Conservation (phyloP, 768 basidiomycete species). For the Kwoniella heveanensis region DNA sequence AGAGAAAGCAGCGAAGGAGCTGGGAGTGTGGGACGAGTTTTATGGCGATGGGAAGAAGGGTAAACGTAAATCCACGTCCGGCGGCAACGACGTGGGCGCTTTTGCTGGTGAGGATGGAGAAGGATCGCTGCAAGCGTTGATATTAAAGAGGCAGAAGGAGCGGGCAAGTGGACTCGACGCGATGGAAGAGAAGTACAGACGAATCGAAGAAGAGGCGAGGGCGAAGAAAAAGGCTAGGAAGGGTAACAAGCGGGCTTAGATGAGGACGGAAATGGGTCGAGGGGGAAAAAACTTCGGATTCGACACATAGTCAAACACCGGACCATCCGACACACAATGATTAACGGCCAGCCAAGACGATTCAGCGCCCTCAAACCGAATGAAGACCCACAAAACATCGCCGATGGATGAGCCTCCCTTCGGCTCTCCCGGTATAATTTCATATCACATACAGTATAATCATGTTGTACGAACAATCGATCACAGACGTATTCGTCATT, state of each 20-base stretch:
- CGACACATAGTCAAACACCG: no score
- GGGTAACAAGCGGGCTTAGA: conserved; percentile 59
- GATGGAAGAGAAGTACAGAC: conserved; percentile 56
- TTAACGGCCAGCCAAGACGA: no score
- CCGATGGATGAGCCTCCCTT: no score
- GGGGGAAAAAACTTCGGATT: no score
- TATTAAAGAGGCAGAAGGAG: conserved; percentile 70
- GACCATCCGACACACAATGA: no score
- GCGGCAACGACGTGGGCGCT: conserved; percentile 78
- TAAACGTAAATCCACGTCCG: conserved; percentile 61
- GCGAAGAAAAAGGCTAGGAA: conserved; percentile 54
- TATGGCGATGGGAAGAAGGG: conserved; percentile 76
- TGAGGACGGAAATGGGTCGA: no score
- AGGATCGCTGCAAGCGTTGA: conserved; percentile 71
- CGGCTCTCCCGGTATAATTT: no score
- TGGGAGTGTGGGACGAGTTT: conserved; percentile 82
- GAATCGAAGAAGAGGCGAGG: conserved; percentile 48
- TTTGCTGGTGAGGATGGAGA: conserved; percentile 39
- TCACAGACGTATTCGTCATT: no score
- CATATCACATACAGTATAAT: no score
- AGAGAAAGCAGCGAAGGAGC: conserved; percentile 73
- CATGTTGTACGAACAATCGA: no score
- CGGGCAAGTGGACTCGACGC: conserved; percentile 69
- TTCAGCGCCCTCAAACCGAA: no score
- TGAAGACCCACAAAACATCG: no score